These are phyloP conservation scores for Kwoniella europaea DNA, from an alignment of 768 basidiomycete genomes.

Conservation along the genomic window DNA sequence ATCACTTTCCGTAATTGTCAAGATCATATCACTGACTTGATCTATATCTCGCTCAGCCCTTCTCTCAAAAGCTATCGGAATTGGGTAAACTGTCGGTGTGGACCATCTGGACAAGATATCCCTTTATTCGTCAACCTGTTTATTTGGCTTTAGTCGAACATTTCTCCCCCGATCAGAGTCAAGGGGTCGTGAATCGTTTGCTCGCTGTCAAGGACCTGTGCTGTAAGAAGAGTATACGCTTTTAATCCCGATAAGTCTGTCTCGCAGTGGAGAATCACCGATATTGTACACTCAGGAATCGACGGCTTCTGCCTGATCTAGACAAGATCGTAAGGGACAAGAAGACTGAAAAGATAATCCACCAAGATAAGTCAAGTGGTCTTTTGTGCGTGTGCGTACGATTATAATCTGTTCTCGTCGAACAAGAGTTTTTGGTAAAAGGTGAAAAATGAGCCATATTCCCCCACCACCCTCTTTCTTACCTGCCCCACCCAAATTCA, in stretches of 20 bases:
- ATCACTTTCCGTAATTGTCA: too few relatives aligned
- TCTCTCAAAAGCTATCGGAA: not conserved
- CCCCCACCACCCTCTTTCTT: constrained; percentile 26
- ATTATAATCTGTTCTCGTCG: not conserved
- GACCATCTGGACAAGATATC: not conserved
- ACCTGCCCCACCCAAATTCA: constrained; percentile 17
- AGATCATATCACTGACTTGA: not conserved
- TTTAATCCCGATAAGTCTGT: too few relatives aligned
- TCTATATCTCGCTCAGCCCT: not conserved
- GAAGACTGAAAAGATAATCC: too few relatives aligned
- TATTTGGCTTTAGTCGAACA: not conserved
- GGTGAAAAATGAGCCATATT: constrained; percentile 21
- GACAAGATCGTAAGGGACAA: too few relatives aligned
- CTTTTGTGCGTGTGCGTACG: not conserved
- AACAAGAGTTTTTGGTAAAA: not conserved
- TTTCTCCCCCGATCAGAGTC: not conserved
- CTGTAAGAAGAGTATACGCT: not conserved
- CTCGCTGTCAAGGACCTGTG: too few relatives aligned
- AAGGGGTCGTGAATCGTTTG: not conserved
- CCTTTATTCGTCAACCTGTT: not conserved
- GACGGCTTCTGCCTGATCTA: too few relatives aligned
- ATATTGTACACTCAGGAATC: too few relatives aligned
- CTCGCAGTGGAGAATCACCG: too few relatives aligned
- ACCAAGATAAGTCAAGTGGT: not conserved
- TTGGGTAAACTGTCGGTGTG: not conserved